Conservation (phyloP, 2,329 filamentous ascomycete genomes). For the Ampelomyces quisqualis region DNA sequence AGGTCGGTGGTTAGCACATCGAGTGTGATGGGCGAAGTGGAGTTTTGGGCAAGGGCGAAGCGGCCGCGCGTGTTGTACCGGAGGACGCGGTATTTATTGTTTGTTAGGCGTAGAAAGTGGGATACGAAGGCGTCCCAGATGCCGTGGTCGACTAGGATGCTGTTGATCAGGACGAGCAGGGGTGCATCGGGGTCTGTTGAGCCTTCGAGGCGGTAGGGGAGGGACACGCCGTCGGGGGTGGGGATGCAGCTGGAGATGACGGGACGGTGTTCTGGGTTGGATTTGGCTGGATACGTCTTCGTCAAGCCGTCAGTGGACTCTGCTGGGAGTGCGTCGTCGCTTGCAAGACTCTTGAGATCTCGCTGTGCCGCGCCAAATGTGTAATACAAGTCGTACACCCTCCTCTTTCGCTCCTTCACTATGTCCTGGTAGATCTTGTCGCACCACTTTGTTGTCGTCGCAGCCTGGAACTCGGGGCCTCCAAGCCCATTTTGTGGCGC, state of each 20-base stretch:
- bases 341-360: constrained; percentile 62
- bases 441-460: constrained; percentile 63
- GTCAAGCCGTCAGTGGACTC: constrained; percentile 57
- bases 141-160: constrained; percentile 71
- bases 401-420: constrained; percentile 58
- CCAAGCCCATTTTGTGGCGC: constrained; percentile 65
- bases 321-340: constrained; percentile 51
- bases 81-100: constrained; percentile 69
- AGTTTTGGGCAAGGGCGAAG: constrained; percentile 47
- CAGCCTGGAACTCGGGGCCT: constrained; percentile 63
- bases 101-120: constrained; percentile 55
- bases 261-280: constrained; percentile 40
- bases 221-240: constrained; percentile 64
- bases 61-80: constrained; percentile 78
- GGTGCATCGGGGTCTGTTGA: constrained; percentile 66
- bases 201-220: constrained; percentile 77
- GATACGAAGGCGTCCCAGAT: constrained; percentile 79
- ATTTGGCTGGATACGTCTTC: constrained; percentile 53
- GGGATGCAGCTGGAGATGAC: constrained; percentile 68
- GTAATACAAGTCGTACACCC: constrained; percentile 73
- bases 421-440: constrained; percentile 60
- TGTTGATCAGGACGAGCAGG: constrained; percentile 74
- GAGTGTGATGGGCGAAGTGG: constrained; percentile 53
- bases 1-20: constrained; percentile 70
- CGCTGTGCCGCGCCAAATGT: constrained; percentile 74